Evolutionary conservation across 2,329 filamentous ascomycete species (phyloP), one percentile per base, ranked within the genome.

Genomic region (Botryotinia convoluta): DNA sequence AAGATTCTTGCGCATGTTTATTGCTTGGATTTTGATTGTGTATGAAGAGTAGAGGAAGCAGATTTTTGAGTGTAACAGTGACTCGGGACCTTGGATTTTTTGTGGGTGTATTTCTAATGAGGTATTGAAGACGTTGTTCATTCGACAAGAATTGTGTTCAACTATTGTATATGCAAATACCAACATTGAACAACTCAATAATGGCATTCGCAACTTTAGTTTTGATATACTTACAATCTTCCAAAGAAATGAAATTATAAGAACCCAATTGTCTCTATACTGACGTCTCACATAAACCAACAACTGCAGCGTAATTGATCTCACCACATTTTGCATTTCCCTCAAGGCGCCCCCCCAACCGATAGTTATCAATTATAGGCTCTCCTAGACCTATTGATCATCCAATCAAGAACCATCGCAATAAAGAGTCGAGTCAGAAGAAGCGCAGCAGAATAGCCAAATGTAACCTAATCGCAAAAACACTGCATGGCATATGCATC

Each of bases 1-100:
- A 16, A 79, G 73, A 73, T 77, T 78, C 42, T 77, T 77, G 72
- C 78, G 76, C 77, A 78, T 76, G 4, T 16, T n/a, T 35, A 3
- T 35, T 54, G 5, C 26, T 16, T 54, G 26, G 12, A 6, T 6
- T n/a, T 16, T 7, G 9, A 54, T 0, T 16, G 12, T 7, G 5
- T 16, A 54, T n/a, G 12, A n/a, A 16, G 12, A n/a, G 5, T 54
- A 8, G 26, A 54, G 5, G 14, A 16, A 16, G 48, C 9, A 54
- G 20, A n/a, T 54, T 4, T 29, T 32, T 1, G 29, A 18, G n/a
- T 20, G 14, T 20, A 59, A 32, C 7, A 32, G 54, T 59, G 54
- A 59, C 2, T 14, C 18, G 20, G 35, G 14, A 54, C 26, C 10
- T 54, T 54, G 12, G 6, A 29, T 7, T 16, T 14, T 29, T 16